Conservation (phyloP, 192 early-diverging fungal species). For the Coemansia sp. region DNA sequence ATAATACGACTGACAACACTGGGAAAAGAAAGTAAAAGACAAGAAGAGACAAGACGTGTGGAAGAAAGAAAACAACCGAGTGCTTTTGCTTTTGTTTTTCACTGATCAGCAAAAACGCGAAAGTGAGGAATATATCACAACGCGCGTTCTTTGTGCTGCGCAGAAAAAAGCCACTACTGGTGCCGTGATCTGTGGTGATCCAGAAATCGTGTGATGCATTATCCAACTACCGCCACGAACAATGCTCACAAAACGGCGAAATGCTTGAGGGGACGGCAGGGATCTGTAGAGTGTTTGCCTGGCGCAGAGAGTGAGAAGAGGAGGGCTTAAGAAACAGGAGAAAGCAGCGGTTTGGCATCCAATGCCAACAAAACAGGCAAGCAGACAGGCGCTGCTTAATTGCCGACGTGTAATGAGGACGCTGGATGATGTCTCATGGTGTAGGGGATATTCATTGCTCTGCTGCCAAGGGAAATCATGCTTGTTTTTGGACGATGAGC, state of each 20-base stretch:
- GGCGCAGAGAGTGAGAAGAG: too few species aligned
- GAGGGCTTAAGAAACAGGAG: too few species aligned
- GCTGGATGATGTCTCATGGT: too few species aligned
- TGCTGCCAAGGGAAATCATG: too few species aligned
- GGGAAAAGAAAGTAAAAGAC: neutral
- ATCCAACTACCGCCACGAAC: neutral
- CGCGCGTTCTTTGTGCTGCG: neutral
- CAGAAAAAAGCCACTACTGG: neutral
- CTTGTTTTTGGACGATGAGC: too few species aligned
- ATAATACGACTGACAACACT: conserved; percentile 7
- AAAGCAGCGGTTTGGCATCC: too few species aligned
- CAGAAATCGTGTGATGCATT: neutral
- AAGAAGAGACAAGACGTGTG: neutral
- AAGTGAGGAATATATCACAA: neutral
- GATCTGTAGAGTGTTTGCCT: neutral
- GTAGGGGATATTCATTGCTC: too few species aligned
- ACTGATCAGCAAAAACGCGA: conserved; percentile 5
- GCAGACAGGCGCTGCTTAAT: too few species aligned
- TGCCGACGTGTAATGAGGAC: too few species aligned
- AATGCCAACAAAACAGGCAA: too few species aligned
- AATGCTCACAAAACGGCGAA: neutral
- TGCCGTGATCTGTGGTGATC: neutral
- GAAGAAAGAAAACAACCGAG: neutral
- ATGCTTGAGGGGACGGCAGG: neutral
- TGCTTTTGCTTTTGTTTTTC: conserved; percentile 18